Evolutionary conservation across 441 rosid genomes (phyloP).

Genomic region (Codiaeum variegatum): DNA sequence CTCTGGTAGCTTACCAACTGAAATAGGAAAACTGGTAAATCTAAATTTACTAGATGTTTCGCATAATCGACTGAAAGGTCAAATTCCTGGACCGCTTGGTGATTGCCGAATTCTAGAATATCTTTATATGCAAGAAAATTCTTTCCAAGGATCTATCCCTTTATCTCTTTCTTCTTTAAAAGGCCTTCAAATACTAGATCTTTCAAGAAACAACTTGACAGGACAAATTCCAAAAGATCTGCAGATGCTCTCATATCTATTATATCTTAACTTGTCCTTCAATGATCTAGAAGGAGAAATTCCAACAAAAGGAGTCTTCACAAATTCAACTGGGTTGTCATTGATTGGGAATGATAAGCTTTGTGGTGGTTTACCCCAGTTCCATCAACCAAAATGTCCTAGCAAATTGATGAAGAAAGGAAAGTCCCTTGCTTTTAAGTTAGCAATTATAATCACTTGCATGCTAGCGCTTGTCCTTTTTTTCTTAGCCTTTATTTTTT

Average conservation of each 20-base stretch:
- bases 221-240: constrained; percentile 23
- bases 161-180: constrained; percentile 11
- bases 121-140: constrained; percentile 14
- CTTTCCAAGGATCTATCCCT: constrained; percentile 18
- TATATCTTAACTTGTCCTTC: constrained; percentile 6
- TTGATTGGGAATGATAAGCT: constrained; percentile 20
- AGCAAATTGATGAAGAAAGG: not conserved
- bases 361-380: constrained; percentile 20
- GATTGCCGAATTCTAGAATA: constrained; percentile 4
- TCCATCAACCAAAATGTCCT: constrained; percentile 2
- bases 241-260: not conserved
- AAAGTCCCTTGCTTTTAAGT: not conserved
- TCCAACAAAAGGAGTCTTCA: not conserved
- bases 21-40: not conserved
- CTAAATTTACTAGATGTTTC: not conserved
- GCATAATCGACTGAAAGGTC: constrained; percentile 4
- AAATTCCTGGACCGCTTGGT: constrained; percentile 14
- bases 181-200: constrained; percentile 13
- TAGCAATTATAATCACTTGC: not conserved
- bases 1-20: not conserved
- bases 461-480: not conserved
- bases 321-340: not conserved
- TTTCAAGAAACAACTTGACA: constrained; percentile 23
- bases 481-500: not conserved
- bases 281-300: constrained; percentile 10